Conservation (phyloP, 495 filamentous ascomycete genomes). For the Collariella sp. region DNA sequence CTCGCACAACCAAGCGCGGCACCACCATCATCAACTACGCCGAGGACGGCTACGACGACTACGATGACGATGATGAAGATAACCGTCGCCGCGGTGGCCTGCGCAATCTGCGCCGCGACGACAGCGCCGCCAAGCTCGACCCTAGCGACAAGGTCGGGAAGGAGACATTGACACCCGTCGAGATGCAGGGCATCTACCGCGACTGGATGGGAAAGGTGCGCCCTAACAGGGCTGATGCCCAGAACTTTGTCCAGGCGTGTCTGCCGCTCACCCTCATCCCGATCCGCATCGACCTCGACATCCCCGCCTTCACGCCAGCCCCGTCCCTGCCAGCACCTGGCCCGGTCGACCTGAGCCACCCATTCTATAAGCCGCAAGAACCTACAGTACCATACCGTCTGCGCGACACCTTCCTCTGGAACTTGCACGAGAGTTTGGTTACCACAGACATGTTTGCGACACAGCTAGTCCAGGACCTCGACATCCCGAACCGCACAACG, state of each 20-base stretch:
- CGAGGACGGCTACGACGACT: conserved; percentile 89
- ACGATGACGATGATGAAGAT: conserved; percentile 82
- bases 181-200: conserved; percentile 81
- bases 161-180: conserved; percentile 69
- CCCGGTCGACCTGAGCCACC: conserved; percentile 45
- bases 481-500: conserved; percentile 65
- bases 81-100: conserved; percentile 65
- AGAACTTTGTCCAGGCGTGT: conserved; percentile 72
- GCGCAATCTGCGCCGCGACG: conserved; percentile 73
- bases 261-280: conserved; percentile 87
- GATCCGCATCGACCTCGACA: conserved; percentile 92
- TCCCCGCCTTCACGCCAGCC: conserved; percentile 65
- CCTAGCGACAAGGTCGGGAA: conserved; percentile 70
- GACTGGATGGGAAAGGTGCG: conserved; percentile 86
- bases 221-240: conserved; percentile 51
- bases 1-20: conserved; percentile 90
- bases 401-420: conserved; percentile 94
- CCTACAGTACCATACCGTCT: conserved; percentile 72
- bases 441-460: conserved; percentile 93
- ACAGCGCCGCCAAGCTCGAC: conserved; percentile 50
- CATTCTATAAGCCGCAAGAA: conserved; percentile 70
- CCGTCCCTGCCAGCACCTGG: conserved; percentile 62
- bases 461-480: conserved; percentile 85
- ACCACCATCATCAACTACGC: conserved; percentile 96
- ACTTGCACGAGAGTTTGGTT: conserved; percentile 86